Evolutionary conservation across 106 monocot species (phyloP).

Genomic region (Phalaenopsis aphrodite): DNA sequence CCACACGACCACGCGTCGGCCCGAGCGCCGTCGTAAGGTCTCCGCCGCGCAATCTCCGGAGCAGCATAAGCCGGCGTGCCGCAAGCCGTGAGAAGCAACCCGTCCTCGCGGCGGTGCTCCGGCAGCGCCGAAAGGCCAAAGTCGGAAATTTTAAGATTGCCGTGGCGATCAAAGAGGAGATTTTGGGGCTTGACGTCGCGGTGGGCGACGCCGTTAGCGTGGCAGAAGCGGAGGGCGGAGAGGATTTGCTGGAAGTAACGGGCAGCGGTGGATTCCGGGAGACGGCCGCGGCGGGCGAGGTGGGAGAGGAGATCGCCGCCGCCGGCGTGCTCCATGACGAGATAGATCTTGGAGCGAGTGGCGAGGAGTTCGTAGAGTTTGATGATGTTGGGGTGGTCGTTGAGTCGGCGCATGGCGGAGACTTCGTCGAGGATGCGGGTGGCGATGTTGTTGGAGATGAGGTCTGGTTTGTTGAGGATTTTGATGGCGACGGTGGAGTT

Average conservation of each 20-base stretch:
- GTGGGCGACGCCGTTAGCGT: constrained; percentile 68
- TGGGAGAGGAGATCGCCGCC: constrained; percentile 35
- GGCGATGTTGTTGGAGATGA: constrained; percentile 4
- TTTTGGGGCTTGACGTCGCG: constrained; percentile 86
- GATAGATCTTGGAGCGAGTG: constrained; percentile 40
- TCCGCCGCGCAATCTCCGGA: constrained; percentile 31
- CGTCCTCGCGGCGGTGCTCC: constrained; percentile 37
- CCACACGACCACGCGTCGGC: constrained; percentile 66
- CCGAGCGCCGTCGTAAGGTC: constrained; percentile 42
- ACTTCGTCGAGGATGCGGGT: constrained; percentile 32
- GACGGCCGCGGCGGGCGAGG: constrained; percentile 15
- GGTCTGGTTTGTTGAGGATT: constrained; percentile 21
- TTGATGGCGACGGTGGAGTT: constrained; percentile 19
- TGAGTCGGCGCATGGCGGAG: constrained; percentile 43
- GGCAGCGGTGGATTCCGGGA: constrained; percentile 29
- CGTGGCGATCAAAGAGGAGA: constrained; percentile 55
- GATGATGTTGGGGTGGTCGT: constrained; percentile 39
- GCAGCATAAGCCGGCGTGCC: constrained; percentile 65
- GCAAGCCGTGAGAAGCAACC: constrained; percentile 46
- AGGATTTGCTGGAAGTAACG: constrained; percentile 66
- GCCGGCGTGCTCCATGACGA: constrained; percentile 43
- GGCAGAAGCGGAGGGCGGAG: constrained; percentile 74
- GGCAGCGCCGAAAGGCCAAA: constrained; percentile 70
- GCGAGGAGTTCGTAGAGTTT: constrained; percentile 45
- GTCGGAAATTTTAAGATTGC: constrained; percentile 59